Evolutionary conservation across 139 green algal genomes (phyloP).

Genomic region (Tetradesmus lagerheimii): DNA sequence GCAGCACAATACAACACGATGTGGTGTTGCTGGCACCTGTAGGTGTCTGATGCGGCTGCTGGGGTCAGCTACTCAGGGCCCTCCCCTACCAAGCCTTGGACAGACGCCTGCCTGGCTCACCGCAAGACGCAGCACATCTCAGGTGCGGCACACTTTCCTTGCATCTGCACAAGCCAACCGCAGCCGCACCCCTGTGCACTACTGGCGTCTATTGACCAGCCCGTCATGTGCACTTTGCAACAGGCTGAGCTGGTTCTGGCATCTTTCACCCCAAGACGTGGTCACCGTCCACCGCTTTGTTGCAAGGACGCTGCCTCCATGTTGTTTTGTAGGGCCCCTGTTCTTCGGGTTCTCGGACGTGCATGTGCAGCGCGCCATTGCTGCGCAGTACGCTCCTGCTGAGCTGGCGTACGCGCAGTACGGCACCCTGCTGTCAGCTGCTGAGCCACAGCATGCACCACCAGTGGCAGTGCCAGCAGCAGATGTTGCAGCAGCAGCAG

Average conservation of each 20-base stretch:
- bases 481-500: background rate
- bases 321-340: background rate
- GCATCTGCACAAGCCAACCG: too few species aligned
- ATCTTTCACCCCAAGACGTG: too few species aligned
- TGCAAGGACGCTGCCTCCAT: too few species aligned
- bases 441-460: background rate
- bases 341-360: conserved; percentile 8
- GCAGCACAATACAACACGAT: background rate
- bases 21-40: background rate
- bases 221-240: too few species aligned
- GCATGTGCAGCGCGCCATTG: conserved; percentile 16
- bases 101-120: conserved; percentile 1
- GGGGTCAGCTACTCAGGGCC: background rate
- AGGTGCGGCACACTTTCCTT: background rate
- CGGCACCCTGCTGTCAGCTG: background rate
- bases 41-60: background rate
- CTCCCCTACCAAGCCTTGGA: conserved; percentile 7
- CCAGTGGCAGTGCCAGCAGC: background rate
- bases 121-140: conserved; percentile 4
- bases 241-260: too few species aligned
- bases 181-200: background rate
- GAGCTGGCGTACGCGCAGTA: background rate
- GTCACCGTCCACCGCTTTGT: too few species aligned
- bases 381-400: background rate
- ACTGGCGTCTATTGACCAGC: too few species aligned